Evolutionary conservation across 2,329 filamentous ascomycete genomes (phyloP), one percentile per base, ranked within the genome.

Genomic region (Diaporthe citriasiana): DNA sequence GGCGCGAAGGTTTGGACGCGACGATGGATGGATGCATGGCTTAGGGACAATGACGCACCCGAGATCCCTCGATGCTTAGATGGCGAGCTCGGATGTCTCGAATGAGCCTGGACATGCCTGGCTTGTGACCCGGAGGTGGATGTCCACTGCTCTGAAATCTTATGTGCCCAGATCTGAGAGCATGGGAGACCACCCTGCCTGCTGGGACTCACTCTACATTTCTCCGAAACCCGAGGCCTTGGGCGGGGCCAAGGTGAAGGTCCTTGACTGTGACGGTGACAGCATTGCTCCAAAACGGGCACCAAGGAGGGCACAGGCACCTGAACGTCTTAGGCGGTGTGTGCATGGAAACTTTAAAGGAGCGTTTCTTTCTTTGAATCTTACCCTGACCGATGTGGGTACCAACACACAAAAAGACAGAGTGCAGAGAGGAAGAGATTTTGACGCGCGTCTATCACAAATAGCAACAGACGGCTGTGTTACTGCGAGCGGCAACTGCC

Each of bases 391-490:
- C n/a, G n/a, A 51, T 15, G 33, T 59, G 22, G 19, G 19, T 3
- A 25, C 27, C 25, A 30, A 59, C 9, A 38, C 4, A 7, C 19
- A 15, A 13, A 35, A 57, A 30, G 17, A 45, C n/a, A 47, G 59
- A 45, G n/a, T n/a, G n/a, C 27, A 50, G 4, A 25, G 22, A 33
- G 6, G 19, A 51, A 25, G 22, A 65, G 27, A 35, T 5, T 3
- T 68, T 68, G 47, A 68, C 63, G 63, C 63, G 63, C 63, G 45
- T 68, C 63, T 68, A 68, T 51, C 63, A 40, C 47, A 53, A 68
- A 68, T 68, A 68, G 63, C 45, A 68, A 53, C 63, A n/a, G 30
- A 27, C 47, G 63, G 63, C 63, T 66, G 45, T 66, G 60, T 27
- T 38, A 35, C 42, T 66, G 45, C 22, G 60, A 50, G 45, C 45